Percentiles rank a stretch among this genome's conserved stretches.
Conservation (phyloP, 1,139 yeast genomes). For the Cylindricascospora bacillispora region DNA sequence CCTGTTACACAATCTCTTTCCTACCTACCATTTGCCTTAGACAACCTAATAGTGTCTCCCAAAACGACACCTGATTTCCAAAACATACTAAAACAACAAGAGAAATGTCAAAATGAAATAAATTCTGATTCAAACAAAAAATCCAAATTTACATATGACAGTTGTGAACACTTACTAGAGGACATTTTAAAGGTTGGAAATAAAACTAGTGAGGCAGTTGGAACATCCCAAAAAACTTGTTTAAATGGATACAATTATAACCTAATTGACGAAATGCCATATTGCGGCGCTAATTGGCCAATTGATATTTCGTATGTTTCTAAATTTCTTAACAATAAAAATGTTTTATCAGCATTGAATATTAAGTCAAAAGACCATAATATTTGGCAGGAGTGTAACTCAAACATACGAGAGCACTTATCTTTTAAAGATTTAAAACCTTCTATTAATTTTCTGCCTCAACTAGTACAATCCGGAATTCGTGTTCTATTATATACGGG, state of each 20-base stretch:
- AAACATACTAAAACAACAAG: constrained; percentile 38
- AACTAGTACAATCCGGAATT: constrained; percentile 39
- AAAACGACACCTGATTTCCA: constrained; percentile 30
- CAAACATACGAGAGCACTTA: constrained; percentile 41
- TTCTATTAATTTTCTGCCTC: constrained; percentile 53
- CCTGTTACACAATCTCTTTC: constrained; percentile 77
- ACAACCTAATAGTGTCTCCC: constrained; percentile 40
- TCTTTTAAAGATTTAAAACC: constrained; percentile 44
- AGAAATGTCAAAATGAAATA: constrained; percentile 46
- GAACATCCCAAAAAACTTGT: constrained; percentile 37
- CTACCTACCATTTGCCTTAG: constrained; percentile 59
- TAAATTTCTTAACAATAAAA: constrained; percentile 39
- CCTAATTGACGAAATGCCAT: constrained; percentile 58
- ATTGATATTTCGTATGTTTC: constrained; percentile 46
- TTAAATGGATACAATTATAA: constrained; percentile 74
- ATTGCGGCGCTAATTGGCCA: constrained; percentile 97
- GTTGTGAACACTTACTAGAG: constrained; percentile 40
- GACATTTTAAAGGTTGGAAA: constrained; percentile 32
- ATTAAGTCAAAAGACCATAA: constrained; percentile 6
- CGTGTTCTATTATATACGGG: constrained; percentile 76
- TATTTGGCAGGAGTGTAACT: constrained; percentile 69
- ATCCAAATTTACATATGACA: constrained; percentile 28
- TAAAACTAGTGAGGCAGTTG: constrained; percentile 13
- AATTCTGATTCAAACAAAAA: constrained; percentile 21
- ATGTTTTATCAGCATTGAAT: constrained; percentile 19